Conservation (phyloP, 106 monocot genomes). For the Chionographis japonica region DNA sequence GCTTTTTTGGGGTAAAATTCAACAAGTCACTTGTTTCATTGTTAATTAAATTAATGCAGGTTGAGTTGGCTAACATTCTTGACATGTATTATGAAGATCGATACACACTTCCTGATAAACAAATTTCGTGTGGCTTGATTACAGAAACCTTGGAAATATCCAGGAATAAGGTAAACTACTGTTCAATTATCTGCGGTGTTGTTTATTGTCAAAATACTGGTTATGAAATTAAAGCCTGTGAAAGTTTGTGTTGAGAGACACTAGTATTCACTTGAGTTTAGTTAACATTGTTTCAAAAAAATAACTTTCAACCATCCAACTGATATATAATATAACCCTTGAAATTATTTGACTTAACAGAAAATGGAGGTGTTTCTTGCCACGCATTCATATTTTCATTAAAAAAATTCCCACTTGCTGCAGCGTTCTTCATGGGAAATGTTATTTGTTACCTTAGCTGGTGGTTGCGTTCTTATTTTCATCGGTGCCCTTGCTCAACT, state of each 20-base stretch:
- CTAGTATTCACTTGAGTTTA: too few relatives aligned
- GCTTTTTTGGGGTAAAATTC: not conserved
- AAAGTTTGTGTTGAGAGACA: too few relatives aligned
- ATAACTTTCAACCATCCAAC: not conserved
- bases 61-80: slow-evolving; percentile 64
- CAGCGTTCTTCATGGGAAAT: slow-evolving; percentile 54
- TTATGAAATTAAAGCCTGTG: too few relatives aligned
- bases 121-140: slow-evolving; percentile 44
- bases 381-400: too few relatives aligned
- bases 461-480: slow-evolving; percentile 35
- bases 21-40: not conserved
- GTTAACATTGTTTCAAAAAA: not conserved
- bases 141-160: slow-evolving; percentile 30
- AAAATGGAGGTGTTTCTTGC: too few relatives aligned
- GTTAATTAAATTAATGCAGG: slow-evolving; percentile 31
- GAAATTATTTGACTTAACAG: too few relatives aligned
- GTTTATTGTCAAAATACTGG: too few relatives aligned
- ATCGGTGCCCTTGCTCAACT: slow-evolving; percentile 46
- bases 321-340: not conserved
- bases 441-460: slow-evolving; percentile 31
- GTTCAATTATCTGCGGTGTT: too few relatives aligned
- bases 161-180: slow-evolving; percentile 38
- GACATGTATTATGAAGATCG: slow-evolving; percentile 94
- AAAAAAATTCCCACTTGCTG: not conserved
- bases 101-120: slow-evolving; percentile 66